Base-by-base conservation (phyloP, 352 stramenopile species). In the Globisporangium nunn region DNA sequence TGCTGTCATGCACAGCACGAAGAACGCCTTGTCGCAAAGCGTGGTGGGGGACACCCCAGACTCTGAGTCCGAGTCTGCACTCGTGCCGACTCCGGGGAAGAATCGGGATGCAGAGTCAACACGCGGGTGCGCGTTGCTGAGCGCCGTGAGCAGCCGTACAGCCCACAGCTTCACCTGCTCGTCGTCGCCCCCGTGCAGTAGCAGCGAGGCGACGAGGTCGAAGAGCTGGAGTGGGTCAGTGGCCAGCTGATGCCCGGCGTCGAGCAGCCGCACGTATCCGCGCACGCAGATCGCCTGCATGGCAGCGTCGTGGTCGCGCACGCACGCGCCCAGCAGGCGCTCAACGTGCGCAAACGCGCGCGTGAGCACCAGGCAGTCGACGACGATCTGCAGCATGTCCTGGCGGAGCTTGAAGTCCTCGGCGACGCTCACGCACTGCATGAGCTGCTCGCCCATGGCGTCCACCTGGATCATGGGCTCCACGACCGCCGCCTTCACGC, bases 381-480 rank as follows among this genome's bases (percentile, higher is more conserved):
- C 58, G 46, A 88, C 81, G 55, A 91, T 87, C 29, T 64, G 62
- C 58, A 88, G 59, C 76, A 89, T 91, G 52, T 88, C 78, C 30
- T 71, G 72, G 17, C 81, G 75, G 39, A 91, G 74, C 63, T 87
- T 88, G 29, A 85, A 88, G 58, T 89, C 78, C 47, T 91, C 81
- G 2, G 72, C 63, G 2, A 87, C 75, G 63, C 76, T 91, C 58
- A 87, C 71, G 56, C 78, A 89, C 62, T 88, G 71, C 70, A 80
- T 83, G 44, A 91, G 72, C 66, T 91, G 81, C 67, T 88, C 78
- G 43, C 65, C 68, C 81, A 91, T 91, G 52, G 69, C 81, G 58
- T 91, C 76, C 50, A 87, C 71, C 41, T 89, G 78, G 63, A 91
- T 87, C 81, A 91, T 91, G 35, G 81, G 78, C 61, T 88, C 68